Evolutionary conservation across 208 protist genomes (phyloP).

Genomic region (Acanthamoeba royreba): DNA sequence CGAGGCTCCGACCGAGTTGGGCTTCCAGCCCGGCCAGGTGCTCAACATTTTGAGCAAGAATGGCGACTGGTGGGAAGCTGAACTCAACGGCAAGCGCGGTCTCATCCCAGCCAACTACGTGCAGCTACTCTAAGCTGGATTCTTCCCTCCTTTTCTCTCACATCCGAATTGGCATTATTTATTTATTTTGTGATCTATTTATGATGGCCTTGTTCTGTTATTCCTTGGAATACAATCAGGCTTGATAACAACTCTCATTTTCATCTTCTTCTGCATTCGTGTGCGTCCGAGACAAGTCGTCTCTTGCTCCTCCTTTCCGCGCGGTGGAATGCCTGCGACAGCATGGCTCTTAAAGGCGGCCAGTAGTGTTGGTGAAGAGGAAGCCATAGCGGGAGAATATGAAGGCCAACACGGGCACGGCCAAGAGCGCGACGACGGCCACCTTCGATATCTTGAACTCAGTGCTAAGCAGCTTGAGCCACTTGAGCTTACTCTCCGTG

Average conservation of each 20-base stretch:
- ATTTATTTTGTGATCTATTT: neutral
- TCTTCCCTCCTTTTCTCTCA: neutral
- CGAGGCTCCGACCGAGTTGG: neutral
- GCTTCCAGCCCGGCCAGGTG: neutral
- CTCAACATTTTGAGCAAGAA: neutral
- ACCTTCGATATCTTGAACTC: neutral
- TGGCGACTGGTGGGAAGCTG: conserved; percentile 49
- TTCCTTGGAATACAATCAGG: neutral
- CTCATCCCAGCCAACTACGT: conserved; percentile 47
- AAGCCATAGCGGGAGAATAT: neutral
- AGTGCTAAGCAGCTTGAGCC: neutral
- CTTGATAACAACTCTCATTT: neutral
- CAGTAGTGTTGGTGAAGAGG: neutral
- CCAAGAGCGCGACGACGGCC: neutral
- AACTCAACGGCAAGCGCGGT: conserved; percentile 29
- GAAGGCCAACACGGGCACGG: neutral
- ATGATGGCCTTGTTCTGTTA: neutral
- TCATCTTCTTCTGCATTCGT: neutral
- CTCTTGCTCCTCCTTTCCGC: neutral
- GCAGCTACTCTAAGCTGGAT: neutral
- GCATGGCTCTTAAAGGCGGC: neutral
- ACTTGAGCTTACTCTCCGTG: conserved; percentile 39
- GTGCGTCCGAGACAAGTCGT: neutral
- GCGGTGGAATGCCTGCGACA: no score
- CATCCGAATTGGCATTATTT: neutral